A percentile compares a stretch with the other conserved stretches of the same genome.
These are phyloP conservation scores for Microcyclospora pomicola DNA, from an alignment of 2,329 filamentous ascomycete genomes.

Conservation along the genomic window DNA sequence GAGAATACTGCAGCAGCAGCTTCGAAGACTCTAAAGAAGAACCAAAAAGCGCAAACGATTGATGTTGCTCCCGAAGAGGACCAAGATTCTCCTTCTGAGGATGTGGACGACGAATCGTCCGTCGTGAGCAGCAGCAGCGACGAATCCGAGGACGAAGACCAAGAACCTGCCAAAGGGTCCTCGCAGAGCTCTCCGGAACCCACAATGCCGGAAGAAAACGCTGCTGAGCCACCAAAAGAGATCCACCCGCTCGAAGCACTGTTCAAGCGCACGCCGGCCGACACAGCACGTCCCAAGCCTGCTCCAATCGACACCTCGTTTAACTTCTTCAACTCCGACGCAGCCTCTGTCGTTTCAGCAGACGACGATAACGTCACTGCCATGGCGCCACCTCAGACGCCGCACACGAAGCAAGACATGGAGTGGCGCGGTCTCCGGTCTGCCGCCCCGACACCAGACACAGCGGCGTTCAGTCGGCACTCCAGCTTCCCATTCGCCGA, in stretches of 20 bases:
- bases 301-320: conserved; percentile 46
- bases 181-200: not conserved
- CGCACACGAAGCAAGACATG: conserved; percentile 67
- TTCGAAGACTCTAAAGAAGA: conserved; percentile 1
- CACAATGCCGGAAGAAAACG: not conserved
- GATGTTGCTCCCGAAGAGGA: not conserved
- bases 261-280: conserved; percentile 58
- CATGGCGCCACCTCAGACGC: conserved; percentile 51
- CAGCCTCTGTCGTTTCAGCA: conserved; percentile 9
- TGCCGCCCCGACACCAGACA: conserved; percentile 89
- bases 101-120: conserved; percentile 1
- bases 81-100: conserved; percentile 1
- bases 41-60: not conserved
- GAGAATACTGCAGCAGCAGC: conserved; percentile 1
- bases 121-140: not conserved
- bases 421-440: conserved; percentile 64
- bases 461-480: conserved; percentile 56
- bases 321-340: conserved; percentile 52
- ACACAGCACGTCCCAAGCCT: conserved; percentile 26
- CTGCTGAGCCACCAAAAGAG: conserved; percentile 13
- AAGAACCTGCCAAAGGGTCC: not conserved
- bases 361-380: conserved; percentile 25
- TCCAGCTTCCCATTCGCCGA: conserved; percentile 42
- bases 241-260: conserved; percentile 84
- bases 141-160: not conserved